Evolutionary conservation across 306 rosid genomes (phyloP), one percentile per base, ranked within the genome.

Genomic region (Sphenostylis stenocarpa): DNA sequence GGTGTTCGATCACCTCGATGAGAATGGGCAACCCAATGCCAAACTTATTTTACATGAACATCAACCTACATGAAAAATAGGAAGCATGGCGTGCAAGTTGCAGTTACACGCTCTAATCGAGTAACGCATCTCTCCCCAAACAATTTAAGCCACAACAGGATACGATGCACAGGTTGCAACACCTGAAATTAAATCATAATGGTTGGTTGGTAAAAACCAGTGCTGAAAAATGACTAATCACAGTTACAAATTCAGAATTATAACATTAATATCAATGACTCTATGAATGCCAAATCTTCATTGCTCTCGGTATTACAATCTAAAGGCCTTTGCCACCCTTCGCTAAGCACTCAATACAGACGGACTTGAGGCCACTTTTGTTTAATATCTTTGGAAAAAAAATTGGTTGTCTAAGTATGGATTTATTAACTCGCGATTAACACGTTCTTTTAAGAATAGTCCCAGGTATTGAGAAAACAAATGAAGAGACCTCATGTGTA

Each of bases 141-240:
- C 81, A 47, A 31, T 44, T 84, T 70, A 88, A 12, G 92, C 93
- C 39, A 95, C 94, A 15, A 88, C 29, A 5, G 99, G 99, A 61
- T 92, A 95, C 15, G 99, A 95, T 1, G 99, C 97, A 60, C 99
- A 95, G 16, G 99, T 95, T 75, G 99, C 90, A 51, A 95, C 63
- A 76, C 99, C 99, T 95, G 89, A 80, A 74, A 82, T 76, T 51
- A 33, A 76, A 62, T 58, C 76, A 69, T 60, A 43, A 31, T 24
- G 19, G 48, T 79, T 24, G 19, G 48, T 79, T 53, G 72, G 79
- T 45, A 74, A 39, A 82, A 60, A 33, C n/a, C 16, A 45, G 51
- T 16, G 28, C 10, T 4, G 51, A 49, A 80, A 72, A 77, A 45
- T 55, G 58, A 70, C 23, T 70, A 14, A 61, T 72, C 60, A 36